Evolutionary conservation across 768 basidiomycete species (phyloP).

Genomic region (Zangia roseola): DNA sequence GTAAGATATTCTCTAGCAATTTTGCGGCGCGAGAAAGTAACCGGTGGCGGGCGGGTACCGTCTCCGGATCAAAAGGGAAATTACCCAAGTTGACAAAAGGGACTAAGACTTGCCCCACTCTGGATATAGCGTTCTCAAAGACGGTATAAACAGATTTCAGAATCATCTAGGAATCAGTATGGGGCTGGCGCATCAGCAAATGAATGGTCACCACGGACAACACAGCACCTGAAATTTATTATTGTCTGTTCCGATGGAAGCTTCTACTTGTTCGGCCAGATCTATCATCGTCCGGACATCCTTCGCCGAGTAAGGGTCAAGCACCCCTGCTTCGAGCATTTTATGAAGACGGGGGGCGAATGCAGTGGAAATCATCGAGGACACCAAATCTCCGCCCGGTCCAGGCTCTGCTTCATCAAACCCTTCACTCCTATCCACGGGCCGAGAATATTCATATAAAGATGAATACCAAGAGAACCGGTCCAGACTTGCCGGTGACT

Average conservation of each 20-base stretch:
- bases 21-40: conserved; percentile 68
- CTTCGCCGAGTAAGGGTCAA: conserved; percentile 76
- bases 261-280: conserved; percentile 78
- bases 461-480: conserved; percentile 82
- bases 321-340: conserved; percentile 72
- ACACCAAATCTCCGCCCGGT: conserved; percentile 83
- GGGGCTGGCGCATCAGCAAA: not conserved
- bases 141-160: conserved; percentile 49
- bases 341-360: conserved; percentile 74
- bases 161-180: conserved; percentile 43
- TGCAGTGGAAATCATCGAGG: conserved; percentile 83
- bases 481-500: conserved; percentile 62
- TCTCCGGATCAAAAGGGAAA: conserved; percentile 71
- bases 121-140: conserved; percentile 58
- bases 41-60: conserved; percentile 67
- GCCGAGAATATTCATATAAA: conserved; percentile 69
- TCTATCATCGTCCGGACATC: conserved; percentile 66
- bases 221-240: conserved; percentile 59
- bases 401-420: conserved; percentile 62
- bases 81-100: conserved; percentile 45
- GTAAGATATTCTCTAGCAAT: conserved; percentile 67
- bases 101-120: conserved; percentile 47
- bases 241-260: conserved; percentile 62
- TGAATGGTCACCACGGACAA: not conserved
- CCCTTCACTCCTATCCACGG: conserved; percentile 42